Evolutionary conservation across 169 alveolate genomes (phyloP).

Genomic region (Plasmodium cynomolgi): DNA sequence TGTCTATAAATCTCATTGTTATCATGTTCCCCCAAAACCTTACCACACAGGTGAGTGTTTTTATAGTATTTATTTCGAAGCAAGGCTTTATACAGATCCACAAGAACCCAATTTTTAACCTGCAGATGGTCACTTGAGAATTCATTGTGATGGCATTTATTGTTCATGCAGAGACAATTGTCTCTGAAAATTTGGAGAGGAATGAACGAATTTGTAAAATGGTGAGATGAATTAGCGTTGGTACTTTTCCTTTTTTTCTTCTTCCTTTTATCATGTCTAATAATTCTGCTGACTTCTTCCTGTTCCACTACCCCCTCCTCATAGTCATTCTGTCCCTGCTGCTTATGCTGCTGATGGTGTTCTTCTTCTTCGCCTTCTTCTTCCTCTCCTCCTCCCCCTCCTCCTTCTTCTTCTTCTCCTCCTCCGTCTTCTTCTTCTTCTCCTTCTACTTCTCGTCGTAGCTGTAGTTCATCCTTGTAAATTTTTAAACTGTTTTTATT

Average conservation of each 20-base stretch:
- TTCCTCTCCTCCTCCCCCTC: background rate
- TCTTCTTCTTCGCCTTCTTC: background rate
- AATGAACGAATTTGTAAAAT: conserved; percentile 40
- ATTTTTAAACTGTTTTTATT: conserved; percentile 37
- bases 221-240: conserved; percentile 21
- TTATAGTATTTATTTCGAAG: conserved; percentile 49
- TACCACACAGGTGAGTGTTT: conserved; percentile 36
- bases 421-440: background rate
- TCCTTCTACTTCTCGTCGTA: background rate
- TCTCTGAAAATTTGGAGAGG: conserved; percentile 46
- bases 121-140: conserved; percentile 47
- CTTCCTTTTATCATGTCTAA: conserved; percentile 21
- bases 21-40: background rate
- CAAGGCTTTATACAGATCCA: conserved; percentile 24
- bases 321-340: background rate
- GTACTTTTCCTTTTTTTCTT: conserved; percentile 31
- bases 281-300: conserved; percentile 13
- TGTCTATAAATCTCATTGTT: conserved; percentile 3
- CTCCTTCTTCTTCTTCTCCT: background rate
- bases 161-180: conserved; percentile 37
- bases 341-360: background rate
- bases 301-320: conserved; percentile 10
- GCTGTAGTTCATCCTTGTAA: conserved; percentile 8
- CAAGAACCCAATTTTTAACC: conserved; percentile 29
- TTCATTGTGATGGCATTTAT: conserved; percentile 30